Conservation (phyloP, 2,329 filamentous ascomycete species). For the Paraphaeosphaeria sporulosa region DNA sequence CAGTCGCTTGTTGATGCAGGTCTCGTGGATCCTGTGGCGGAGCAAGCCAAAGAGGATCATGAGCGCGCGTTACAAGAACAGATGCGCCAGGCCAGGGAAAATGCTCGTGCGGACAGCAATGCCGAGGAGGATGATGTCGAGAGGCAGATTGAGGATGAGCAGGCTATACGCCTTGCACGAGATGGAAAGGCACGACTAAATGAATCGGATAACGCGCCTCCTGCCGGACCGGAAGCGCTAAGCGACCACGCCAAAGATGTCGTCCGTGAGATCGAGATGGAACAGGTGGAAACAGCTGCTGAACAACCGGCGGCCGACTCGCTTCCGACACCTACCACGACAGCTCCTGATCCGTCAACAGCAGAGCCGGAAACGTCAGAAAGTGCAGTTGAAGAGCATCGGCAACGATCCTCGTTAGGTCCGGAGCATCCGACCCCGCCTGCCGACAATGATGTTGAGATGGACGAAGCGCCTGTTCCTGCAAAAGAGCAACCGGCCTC, state of each 20-base stretch:
- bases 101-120: slow-evolving; percentile 53
- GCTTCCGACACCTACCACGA: slow-evolving; percentile 46
- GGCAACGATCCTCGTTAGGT: slow-evolving; percentile 21
- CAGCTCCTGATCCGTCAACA: slow-evolving; percentile 40
- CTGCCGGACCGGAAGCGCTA: slow-evolving; percentile 28
- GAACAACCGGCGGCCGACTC: slow-evolving; percentile 40
- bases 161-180: slow-evolving; percentile 49
- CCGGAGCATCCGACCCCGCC: slow-evolving; percentile 46
- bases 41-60: slow-evolving; percentile 60
- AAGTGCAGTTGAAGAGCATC: slow-evolving; percentile 15
- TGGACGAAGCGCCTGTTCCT: slow-evolving; percentile 35
- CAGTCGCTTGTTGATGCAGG: slow-evolving; percentile 36
- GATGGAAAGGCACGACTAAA: slow-evolving; percentile 41
- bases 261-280: slow-evolving; percentile 16
- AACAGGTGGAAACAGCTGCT: slow-evolving; percentile 19
- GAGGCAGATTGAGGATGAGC: slow-evolving; percentile 63
- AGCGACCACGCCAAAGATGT: slow-evolving; percentile 34
- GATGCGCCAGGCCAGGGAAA: slow-evolving; percentile 54
- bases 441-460: slow-evolving; percentile 45
- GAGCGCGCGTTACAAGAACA: slow-evolving; percentile 60
- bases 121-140: slow-evolving; percentile 67
- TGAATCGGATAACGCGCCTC: slow-evolving; percentile 24
- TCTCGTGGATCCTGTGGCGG: slow-evolving; percentile 46
- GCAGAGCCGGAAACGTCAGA: slow-evolving; percentile 34
- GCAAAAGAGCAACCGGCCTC: slow-evolving; percentile 16